A percentile compares a stretch with the other conserved stretches of the same genome.
Conservation (phyloP, 768 basidiomycete species). For the Neoboletus brunneissimus region DNA sequence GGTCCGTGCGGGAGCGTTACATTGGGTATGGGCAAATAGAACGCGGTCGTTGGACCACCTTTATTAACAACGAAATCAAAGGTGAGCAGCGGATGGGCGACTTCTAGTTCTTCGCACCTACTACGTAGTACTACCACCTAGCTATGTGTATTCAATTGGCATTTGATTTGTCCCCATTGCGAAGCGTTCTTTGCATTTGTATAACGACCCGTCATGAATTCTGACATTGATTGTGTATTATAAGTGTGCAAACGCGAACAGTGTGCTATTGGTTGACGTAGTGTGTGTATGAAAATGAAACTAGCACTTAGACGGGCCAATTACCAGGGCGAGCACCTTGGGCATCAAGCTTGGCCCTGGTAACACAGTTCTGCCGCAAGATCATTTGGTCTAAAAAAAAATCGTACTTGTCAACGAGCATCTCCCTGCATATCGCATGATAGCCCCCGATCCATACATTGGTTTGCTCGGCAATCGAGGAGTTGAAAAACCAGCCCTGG, state of each 20-base stretch:
- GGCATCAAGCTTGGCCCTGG: not conserved
- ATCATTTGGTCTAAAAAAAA: constrained; percentile 42
- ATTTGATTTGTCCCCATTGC: too few species aligned
- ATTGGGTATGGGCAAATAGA: not conserved
- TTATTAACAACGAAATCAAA: not conserved
- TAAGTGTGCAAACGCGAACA: too few species aligned
- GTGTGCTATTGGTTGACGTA: too few species aligned
- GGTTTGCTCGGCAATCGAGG: constrained; percentile 35
- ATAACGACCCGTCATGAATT: too few species aligned
- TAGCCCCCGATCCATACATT: too few species aligned
- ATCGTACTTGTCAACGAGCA: constrained; percentile 29
- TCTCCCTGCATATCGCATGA: constrained; percentile 33
- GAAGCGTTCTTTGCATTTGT: too few species aligned
- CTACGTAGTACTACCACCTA: too few species aligned
- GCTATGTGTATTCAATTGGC: too few species aligned
- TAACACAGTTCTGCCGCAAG: constrained; percentile 16
- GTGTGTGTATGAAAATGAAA: too few species aligned
- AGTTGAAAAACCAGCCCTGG: constrained; percentile 35
- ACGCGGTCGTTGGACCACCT: not conserved
- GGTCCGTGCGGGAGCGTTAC: not conserved
- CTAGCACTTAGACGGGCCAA: not conserved
- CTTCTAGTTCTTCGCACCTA: too few species aligned
- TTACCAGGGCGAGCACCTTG: not conserved
- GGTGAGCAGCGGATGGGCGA: not conserved
- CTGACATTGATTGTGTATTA: too few species aligned